These are phyloP conservation scores for Nicotiana attenuata DNA, from an alignment of 257 asterid genomes.

Conservation along the genomic window DNA sequence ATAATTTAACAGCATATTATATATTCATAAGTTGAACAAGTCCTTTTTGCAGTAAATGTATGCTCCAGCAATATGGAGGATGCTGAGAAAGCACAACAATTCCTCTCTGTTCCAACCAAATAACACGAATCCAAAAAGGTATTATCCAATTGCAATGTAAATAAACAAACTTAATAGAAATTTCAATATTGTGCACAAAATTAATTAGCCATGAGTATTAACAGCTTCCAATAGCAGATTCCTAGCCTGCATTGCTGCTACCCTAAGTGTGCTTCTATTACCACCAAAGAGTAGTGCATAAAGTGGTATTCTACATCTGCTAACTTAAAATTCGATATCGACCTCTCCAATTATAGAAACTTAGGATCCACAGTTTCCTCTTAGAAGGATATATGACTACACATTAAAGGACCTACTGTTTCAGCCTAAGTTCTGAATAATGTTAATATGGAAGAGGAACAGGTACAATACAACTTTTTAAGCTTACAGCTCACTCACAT, in stretches of 20 bases:
- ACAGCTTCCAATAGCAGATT: conserved; percentile 87
- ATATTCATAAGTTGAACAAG: neutral
- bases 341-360: too few relatives aligned
- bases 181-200: neutral
- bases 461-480: neutral
- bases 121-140: neutral
- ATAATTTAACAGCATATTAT: neutral
- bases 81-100: neutral
- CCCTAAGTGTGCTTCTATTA: conserved; percentile 35
- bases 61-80: neutral
- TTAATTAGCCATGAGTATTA: conserved; percentile 68
- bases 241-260: conserved; percentile 74
- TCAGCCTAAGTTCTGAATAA: neutral
- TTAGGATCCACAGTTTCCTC: too few relatives aligned
- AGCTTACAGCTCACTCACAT: neutral
- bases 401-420: too few relatives aligned
- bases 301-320: too few relatives aligned
- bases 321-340: neutral
- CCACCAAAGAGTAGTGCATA: too few relatives aligned
- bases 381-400: too few relatives aligned
- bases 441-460: neutral
- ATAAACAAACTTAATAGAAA: neutral
- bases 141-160: neutral
- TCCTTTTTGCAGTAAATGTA: neutral
- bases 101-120: neutral